A percentile compares a stretch with the other conserved stretches of the same genome.
Evolutionary conservation across 805 yeast genomes (phyloP).

Genomic region (Saturnispora mendoncae): DNA sequence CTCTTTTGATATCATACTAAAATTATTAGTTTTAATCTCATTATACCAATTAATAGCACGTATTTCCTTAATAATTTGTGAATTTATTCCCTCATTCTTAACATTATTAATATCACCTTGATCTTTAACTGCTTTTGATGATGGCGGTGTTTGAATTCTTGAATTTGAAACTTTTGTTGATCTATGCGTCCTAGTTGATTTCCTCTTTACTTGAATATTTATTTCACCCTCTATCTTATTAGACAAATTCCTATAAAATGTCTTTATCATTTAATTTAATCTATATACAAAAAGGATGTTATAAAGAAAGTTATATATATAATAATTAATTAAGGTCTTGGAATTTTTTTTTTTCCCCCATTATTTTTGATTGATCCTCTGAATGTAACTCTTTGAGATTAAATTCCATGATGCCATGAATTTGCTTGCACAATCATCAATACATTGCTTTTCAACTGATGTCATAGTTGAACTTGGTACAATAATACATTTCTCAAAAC

Average conservation of each 20-base stretch:
- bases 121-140: neutral
- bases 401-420: conserved; percentile 90
- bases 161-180: neutral
- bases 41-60: conserved; percentile 4
- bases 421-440: conserved; percentile 71
- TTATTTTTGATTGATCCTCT: conserved; percentile 41
- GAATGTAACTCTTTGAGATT: conserved; percentile 65
- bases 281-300: too few relatives aligned
- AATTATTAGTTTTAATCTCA: neutral
- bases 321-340: too few relatives aligned
- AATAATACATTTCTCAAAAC: conserved; percentile 69
- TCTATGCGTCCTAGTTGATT: neutral
- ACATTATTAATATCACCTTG: neutral
- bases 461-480: conserved; percentile 40
- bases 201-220: neutral
- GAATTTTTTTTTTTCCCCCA: too few relatives aligned
- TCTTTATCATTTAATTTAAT: neutral
- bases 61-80: conserved; percentile 1
- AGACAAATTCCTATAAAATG: neutral
- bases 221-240: neutral
- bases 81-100: neutral
- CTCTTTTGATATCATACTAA: neutral
- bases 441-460: conserved; percentile 55
- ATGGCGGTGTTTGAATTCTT: neutral
- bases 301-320: too few relatives aligned